Evolutionary conservation across 192 early-diverging fungal genomes (phyloP), one percentile per base, ranked within the genome.

Genomic region (Rhizoclosmatium sp.): DNA sequence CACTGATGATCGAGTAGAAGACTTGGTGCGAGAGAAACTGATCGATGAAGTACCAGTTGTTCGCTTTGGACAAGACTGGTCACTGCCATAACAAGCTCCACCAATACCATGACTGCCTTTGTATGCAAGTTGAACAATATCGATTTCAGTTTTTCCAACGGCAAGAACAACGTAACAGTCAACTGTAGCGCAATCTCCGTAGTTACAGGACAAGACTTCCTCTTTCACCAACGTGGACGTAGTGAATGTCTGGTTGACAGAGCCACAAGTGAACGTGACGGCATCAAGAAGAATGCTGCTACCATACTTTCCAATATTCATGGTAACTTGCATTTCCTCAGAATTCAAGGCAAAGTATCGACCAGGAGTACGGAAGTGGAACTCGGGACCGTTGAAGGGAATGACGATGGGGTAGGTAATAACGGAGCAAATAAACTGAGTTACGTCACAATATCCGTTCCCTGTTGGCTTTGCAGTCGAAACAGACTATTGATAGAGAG

Each of bases 251-350:
- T 31, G 31, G 31, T 31, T 31, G 31, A 31, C 31, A 31, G 31
- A 31, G 31, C 31, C 31, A 31, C 31, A 31, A 31, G 31, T 31
- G 31, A 31, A 31, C 31, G 31, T 31, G 31, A 31, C 31, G 31
- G 31, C 31, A 31, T 31, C 31, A 31, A 31, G 31, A 31, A 31
- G 31, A 31, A 31, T 31, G 31, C 31, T 31, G 31, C 31, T 31
- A 31, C 31, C 31, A 31, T 31, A 31, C 31, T 31, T 65, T 12
- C n/a, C 64, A 40, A 65, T 65, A 40, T 19, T 65, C n/a, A 65
- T 40, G n/a, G n/a, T n/a, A 14, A 65, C 64, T 65, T 65, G 16
- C 64, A 65, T 65, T 65, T 65, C 64, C n/a, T 16, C 64, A 40
- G 21, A 31, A 40, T 65, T 40, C 21, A 65, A 12, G 64, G 64